phyloP scores from a whole-genome alignment of 108 stramenopile species.

The Pseudonitzschia delicatissima region DNA sequence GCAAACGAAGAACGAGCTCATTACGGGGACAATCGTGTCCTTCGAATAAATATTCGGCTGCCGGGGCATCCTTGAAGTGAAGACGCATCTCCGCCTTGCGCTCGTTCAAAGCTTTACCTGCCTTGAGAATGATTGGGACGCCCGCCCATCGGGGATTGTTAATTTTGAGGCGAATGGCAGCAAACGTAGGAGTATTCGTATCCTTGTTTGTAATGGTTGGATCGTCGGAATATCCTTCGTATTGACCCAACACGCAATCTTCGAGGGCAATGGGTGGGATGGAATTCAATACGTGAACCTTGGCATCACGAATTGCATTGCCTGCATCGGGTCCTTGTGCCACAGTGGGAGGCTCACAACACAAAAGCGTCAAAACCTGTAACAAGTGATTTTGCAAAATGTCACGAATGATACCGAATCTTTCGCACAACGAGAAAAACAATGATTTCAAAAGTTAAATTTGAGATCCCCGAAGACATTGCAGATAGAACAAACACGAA shows the following conservation, averaged over 20 bases:
- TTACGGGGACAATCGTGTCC: conserved; percentile 74
- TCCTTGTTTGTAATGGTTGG: conserved; percentile 85
- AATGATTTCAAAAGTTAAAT: neutral
- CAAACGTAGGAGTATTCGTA: conserved; percentile 92
- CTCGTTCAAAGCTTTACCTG: conserved; percentile 95
- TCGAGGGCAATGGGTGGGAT: conserved; percentile 74
- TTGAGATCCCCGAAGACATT: conserved; percentile 8
- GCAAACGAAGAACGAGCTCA: conserved; percentile 92
- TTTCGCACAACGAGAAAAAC: conserved; percentile 27
- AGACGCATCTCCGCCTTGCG: conserved; percentile 95
- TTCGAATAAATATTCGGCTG: conserved; percentile 55
- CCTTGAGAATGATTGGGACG: conserved; percentile 97
- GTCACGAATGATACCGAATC: conserved; percentile 92
- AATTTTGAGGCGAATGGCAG: conserved; percentile 76
- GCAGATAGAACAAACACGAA: neutral
- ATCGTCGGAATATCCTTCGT: conserved; percentile 89
- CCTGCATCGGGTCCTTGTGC: conserved; percentile 64
- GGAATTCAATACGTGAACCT: conserved; percentile 88
- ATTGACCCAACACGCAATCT: conserved; percentile 93
- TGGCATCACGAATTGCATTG: conserved; percentile 90
- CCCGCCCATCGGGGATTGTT: conserved; percentile 96
- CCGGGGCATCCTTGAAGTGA: conserved; percentile 90
- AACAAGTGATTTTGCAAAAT: conserved; percentile 89
- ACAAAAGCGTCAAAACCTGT: conserved; percentile 85
- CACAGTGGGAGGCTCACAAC: conserved; percentile 77